Evolutionary conservation across 176 grass and related monocot genomes (phyloP), one percentile per base, ranked within the genome.

Genomic region (Tillandsia leiboldiana): DNA sequence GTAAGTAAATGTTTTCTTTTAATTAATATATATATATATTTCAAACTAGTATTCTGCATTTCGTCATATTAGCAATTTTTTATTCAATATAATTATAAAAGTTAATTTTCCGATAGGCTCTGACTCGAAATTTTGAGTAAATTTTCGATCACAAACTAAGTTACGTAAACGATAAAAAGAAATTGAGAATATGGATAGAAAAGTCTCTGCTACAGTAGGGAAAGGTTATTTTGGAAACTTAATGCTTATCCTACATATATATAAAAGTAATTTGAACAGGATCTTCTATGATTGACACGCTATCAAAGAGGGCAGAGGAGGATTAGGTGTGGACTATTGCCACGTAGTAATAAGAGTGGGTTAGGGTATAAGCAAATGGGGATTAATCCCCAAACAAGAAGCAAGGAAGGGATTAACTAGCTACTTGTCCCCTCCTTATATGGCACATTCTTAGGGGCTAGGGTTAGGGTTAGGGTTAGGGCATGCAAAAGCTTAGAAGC

Each of bases 291-390:
- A 7, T 77, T 52, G 49, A 77, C 75, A 77, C 65, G 75, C 13
- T 69, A 69, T 8, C 12, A 15, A 54, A 65, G 75, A 68, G 79
- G 53, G 82, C 82, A 86, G 85, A 75, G 79, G 80, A 80, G 78
- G 81, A 63, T 88, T 88, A 78, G 85, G 90, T 56, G 72, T 22
- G 77, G 53, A 26, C 33, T 42, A 42, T 65, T 67, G 82, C 79
- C 83, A 92, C 76, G 73, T 88, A 50, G 63, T 5, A 63, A 53
- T 57, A 6, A 48, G 62, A 11, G 64, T 18, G 23, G 54, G 64
- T 26, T n/a, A 22, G 12, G 64, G 33, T 7, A 42, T 42, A 7
- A 42, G 33, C 33, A 42, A 56, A 54, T 52, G 66, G 52, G 22
- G 52, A 20, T 28, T 65, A 65, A 29, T 57, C 62, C 49, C 71